Conservation (phyloP, 306 rosid species). For the Styphnolobium japonicum region DNA sequence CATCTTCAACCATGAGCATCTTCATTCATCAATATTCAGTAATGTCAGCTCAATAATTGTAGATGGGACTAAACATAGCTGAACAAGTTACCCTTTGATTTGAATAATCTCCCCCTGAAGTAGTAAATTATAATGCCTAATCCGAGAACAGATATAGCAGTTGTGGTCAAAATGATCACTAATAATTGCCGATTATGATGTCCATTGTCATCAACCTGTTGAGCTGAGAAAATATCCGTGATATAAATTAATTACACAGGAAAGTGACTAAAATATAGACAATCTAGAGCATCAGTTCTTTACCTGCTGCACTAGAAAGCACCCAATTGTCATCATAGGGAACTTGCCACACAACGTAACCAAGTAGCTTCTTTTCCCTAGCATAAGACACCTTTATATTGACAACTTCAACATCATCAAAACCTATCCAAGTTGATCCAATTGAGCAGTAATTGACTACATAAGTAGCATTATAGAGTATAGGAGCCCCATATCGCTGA, state of each 20-base stretch:
- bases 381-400: conserved; percentile 39
- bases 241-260: neutral
- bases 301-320: conserved; percentile 30
- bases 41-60: neutral
- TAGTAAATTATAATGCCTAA: neutral
- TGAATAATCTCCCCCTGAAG: neutral
- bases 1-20: neutral
- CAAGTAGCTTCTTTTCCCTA: conserved; percentile 30
- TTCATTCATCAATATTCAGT: neutral
- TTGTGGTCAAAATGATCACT: conserved; percentile 9
- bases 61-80: neutral
- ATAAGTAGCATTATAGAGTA: conserved; percentile 28
- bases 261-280: neutral
- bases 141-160: neutral
- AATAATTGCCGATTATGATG: neutral
- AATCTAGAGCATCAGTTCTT: neutral
- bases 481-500: neutral
- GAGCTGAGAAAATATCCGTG: neutral
- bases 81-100: neutral
- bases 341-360: conserved; percentile 33
- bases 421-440: conserved; percentile 39
- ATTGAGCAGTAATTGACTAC: conserved; percentile 26
- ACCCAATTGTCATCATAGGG: conserved; percentile 29
- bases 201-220: neutral
- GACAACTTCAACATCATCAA: conserved; percentile 35